These are phyloP conservation scores for Zopfia rhizophila DNA, from an alignment of 2,329 filamentous ascomycete species.

Conservation along the genomic window DNA sequence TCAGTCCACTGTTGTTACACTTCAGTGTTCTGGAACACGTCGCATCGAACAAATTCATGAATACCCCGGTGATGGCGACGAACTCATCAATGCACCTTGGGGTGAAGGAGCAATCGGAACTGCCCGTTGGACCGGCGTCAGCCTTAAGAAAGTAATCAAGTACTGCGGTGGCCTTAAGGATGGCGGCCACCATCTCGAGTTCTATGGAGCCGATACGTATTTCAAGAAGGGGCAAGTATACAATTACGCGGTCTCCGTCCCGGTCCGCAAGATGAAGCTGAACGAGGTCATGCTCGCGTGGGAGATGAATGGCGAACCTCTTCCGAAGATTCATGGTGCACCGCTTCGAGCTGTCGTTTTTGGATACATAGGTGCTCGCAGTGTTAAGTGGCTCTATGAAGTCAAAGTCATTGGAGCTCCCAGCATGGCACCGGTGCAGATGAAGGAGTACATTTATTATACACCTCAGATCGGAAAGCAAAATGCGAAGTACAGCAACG, in stretches of 20 bases:
- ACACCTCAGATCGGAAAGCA: constrained; percentile 75
- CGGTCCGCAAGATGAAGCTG: constrained; percentile 73
- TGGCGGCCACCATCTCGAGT: constrained; percentile 70
- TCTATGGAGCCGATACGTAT: constrained; percentile 77
- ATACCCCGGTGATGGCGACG: constrained; percentile 75
- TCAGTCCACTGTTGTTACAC: constrained; percentile 66
- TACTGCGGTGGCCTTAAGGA: constrained; percentile 70
- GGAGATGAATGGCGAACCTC: constrained; percentile 75
- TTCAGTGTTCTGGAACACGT: constrained; percentile 76
- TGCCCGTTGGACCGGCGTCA: constrained; percentile 70
- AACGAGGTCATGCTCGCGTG: constrained; percentile 75
- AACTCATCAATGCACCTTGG: constrained; percentile 58
- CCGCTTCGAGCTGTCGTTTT: constrained; percentile 71
- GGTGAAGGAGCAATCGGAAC: constrained; percentile 72
- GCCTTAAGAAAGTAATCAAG: constrained; percentile 76
- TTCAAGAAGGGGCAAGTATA: constrained; percentile 73
- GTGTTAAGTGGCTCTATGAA: constrained; percentile 71
- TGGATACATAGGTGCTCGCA: constrained; percentile 73
- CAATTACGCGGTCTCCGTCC: constrained; percentile 75
- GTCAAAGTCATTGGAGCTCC: constrained; percentile 70
- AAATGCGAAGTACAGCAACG: constrained; percentile 68
- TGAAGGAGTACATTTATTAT: constrained; percentile 75
- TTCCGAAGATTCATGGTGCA: constrained; percentile 73
- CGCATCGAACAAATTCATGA: constrained; percentile 74
- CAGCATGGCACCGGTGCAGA: constrained; percentile 69